Base-by-base conservation (phyloP, 2,329 filamentous ascomycete genomes). In the Aspergillus sojae region DNA sequence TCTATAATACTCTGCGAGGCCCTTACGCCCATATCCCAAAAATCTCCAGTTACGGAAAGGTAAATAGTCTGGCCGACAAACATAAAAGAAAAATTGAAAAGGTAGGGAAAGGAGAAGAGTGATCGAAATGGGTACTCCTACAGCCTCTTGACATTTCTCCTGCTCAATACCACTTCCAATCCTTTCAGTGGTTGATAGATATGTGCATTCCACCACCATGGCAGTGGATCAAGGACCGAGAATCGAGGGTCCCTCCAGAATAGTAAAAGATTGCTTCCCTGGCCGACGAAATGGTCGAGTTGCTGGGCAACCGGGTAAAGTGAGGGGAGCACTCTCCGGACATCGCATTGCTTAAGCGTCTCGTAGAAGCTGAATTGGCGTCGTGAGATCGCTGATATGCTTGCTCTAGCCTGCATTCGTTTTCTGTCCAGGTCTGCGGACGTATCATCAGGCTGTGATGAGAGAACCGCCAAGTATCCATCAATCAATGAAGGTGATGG, bases 161-260 rank as follows among this genome's bases (percentile, higher is more conserved):
- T 16, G 2, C 55, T 55, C 39, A 62, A 50, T 7, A 68, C 53
- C 57, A 58, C 34, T 26, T 65, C 60, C 30, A 71, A 14, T 43
- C 67, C 67, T 34, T 61, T 78, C 26, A 78, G 61, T 0, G 86
- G 86, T 80, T 83, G 86, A 67, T 85, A 87, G 3, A 86, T 75
- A 67, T 87, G 85, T 63, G 85, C 85, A 57, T 88, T 74, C 78
- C 83, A 83, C 75, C 85, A 84, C 68, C 81, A 86, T 0, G 87
- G 86, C 71, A 83, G 72, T 1, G 86, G 86, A 73, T 89, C 87
- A 77, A 81, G 83, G 1, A 72, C 53, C 55, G 84, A 83, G 61
- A 84, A 88, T 0, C 79, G 83, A 0, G 83, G 83, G 21, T 88
- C 83, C 58, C 84, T 83, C 84, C 85, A 88, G n/a, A 77, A 77